phyloP scores from a whole-genome alignment of 2,329 filamentous ascomycete genomes.

The Lasiodiplodia theobromae region DNA sequence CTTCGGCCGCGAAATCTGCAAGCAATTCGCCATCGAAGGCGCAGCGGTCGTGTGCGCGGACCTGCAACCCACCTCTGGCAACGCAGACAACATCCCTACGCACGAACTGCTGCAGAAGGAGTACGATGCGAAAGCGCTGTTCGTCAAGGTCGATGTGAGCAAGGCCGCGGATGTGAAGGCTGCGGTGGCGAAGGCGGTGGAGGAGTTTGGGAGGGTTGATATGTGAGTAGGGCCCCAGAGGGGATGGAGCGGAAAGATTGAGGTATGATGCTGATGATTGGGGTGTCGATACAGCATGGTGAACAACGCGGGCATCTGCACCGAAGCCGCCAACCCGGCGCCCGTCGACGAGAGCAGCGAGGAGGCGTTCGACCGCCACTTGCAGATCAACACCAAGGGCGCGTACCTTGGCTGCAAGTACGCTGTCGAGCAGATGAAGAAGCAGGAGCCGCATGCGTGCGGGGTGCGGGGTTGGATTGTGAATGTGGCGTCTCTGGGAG shows the following conservation, averaged over 20 bases:
- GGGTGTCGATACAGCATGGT: constrained; percentile 32
- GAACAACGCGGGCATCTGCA: constrained; percentile 46
- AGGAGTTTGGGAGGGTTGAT: constrained; percentile 42
- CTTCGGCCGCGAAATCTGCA: constrained; percentile 39
- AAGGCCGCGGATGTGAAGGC: constrained; percentile 32
- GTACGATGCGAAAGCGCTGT: constrained; percentile 31
- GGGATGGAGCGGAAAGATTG: no score
- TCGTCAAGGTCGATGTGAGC: constrained; percentile 39
- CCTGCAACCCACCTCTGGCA: constrained; percentile 13
- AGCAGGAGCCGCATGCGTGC: constrained; percentile 39
- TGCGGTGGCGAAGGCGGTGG: constrained; percentile 36
- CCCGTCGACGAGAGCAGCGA: constrained; percentile 42
- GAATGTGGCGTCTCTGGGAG: constrained; percentile 46
- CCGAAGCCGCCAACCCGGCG: constrained; percentile 37
- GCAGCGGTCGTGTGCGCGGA: constrained; percentile 35
- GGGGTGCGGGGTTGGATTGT: constrained; percentile 48
- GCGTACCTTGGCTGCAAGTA: constrained; percentile 51
- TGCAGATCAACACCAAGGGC: constrained; percentile 46
- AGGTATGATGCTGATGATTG: neutral
- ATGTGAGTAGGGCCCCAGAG: constrained; percentile 34
- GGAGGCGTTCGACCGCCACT: constrained; percentile 43
- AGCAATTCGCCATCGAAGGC: constrained; percentile 26
- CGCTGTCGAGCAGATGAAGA: constrained; percentile 45
- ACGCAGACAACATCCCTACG: neutral
- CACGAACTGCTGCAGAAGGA: constrained; percentile 30